Conservation (phyloP, 225 moss, liverwort and hornwort species). For the Pleurozium schreberi region DNA sequence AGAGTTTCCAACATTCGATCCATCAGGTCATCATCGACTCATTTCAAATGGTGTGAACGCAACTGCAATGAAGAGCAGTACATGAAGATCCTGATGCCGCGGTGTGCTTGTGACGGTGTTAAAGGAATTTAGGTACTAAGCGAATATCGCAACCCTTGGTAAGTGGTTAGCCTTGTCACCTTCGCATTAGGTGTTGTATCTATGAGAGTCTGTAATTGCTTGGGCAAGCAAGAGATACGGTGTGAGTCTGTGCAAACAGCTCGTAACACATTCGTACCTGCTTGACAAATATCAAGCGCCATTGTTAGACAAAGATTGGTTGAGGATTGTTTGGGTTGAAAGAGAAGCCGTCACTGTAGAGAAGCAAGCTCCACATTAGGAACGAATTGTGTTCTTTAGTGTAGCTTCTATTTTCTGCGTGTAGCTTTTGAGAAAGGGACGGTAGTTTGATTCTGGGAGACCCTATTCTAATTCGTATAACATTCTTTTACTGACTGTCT, state of each 20-base stretch:
- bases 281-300: background rate
- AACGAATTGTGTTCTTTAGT: background rate
- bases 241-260: background rate
- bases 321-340: background rate
- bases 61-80: background rate
- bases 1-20: conserved; percentile 23
- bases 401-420: background rate
- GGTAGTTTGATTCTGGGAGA: background rate
- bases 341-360: background rate
- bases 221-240: background rate
- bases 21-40: conserved; percentile 2
- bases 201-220: background rate
- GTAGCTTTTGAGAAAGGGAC: background rate
- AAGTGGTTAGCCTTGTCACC: background rate
- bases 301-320: background rate
- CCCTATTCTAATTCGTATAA: background rate
- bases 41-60: background rate
- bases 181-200: background rate
- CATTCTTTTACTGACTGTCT: background rate
- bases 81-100: background rate
- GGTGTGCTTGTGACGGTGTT: background rate
- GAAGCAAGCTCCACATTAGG: background rate
- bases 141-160: background rate
- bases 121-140: background rate
- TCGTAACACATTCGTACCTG: background rate